Evolutionary conservation across 1,284 basidiomycete species (phyloP).

Genomic region (Polyporus tsugae): DNA sequence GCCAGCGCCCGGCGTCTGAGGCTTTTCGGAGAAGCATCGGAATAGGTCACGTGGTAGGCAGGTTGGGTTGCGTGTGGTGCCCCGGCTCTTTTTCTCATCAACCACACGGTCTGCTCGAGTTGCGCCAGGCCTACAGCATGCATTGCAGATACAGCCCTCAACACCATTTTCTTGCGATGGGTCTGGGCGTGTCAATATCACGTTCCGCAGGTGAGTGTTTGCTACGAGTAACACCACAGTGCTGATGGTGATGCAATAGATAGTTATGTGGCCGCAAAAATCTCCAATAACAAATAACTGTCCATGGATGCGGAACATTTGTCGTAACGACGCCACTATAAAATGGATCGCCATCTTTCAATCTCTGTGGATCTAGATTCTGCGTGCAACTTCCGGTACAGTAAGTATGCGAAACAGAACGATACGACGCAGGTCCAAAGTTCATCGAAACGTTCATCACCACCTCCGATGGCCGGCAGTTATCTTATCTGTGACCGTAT

Average conservation of each 20-base stretch:
- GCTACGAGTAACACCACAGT: neutral
- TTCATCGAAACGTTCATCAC: too few relatives aligned
- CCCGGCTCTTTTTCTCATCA: neutral
- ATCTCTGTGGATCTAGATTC: neutral
- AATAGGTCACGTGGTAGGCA: neutral
- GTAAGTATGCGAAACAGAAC: neutral
- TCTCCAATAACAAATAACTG: too few relatives aligned
- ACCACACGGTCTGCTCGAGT: neutral
- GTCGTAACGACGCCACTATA: neutral
- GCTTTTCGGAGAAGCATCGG: neutral
- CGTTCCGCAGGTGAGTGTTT: neutral
- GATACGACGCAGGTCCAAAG: neutral
- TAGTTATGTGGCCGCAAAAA: neutral
- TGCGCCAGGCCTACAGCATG: too few relatives aligned
- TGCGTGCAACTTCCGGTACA: neutral
- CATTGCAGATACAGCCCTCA: neutral
- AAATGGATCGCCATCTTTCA: neutral
- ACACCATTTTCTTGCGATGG: neutral
- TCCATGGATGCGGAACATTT: neutral
- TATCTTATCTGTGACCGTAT: slow-evolving; percentile 2
- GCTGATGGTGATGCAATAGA: neutral
- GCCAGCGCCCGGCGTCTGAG: neutral
- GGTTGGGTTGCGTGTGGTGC: neutral
- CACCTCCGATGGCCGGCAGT: neutral
- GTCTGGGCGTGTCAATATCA: neutral